Percentiles rank a stretch among this genome's conserved stretches.
Evolutionary conservation across 768 basidiomycete genomes (phyloP).

Genomic region (Agrocybe pediades): DNA sequence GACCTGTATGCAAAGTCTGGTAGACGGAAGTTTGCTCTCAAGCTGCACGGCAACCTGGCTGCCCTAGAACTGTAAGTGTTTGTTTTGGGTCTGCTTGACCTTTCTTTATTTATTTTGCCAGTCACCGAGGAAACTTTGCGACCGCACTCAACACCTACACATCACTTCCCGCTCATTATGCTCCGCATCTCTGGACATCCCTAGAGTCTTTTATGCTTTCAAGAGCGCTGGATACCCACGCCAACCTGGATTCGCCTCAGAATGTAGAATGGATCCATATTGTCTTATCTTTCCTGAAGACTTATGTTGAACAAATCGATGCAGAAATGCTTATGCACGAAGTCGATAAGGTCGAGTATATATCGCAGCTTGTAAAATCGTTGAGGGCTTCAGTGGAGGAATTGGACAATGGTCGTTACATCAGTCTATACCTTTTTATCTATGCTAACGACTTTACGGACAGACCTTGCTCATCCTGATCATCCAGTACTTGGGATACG

Average conservation of each 20-base stretch:
- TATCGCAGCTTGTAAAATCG: slow-evolving; percentile 49
- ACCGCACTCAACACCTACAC: slow-evolving; percentile 71
- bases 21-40: slow-evolving; percentile 82
- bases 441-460: slow-evolving; percentile 2
- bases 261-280: slow-evolving; percentile 84
- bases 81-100: not conserved
- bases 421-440: not conserved
- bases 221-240: slow-evolving; percentile 70
- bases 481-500: slow-evolving; percentile 68
- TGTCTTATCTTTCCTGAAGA: slow-evolving; percentile 74
- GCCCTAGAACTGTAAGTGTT: slow-evolving; percentile 82
- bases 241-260: slow-evolving; percentile 51
- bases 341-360: slow-evolving; percentile 51
- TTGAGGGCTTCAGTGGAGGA: slow-evolving; percentile 49
- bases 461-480: slow-evolving; percentile 64
- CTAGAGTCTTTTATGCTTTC: slow-evolving; percentile 81
- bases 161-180: slow-evolving; percentile 85
- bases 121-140: slow-evolving; percentile 65
- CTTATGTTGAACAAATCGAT: slow-evolving; percentile 57
- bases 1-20: slow-evolving; percentile 84
- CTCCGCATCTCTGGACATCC: slow-evolving; percentile 79
- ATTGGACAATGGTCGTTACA: slow-evolving; percentile 57
- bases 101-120: slow-evolving; percentile 26
- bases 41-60: slow-evolving; percentile 83
- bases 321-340: slow-evolving; percentile 56